Base-by-base conservation (phyloP, 768 basidiomycete genomes). In the Boletus pseudo-olivaceus region DNA sequence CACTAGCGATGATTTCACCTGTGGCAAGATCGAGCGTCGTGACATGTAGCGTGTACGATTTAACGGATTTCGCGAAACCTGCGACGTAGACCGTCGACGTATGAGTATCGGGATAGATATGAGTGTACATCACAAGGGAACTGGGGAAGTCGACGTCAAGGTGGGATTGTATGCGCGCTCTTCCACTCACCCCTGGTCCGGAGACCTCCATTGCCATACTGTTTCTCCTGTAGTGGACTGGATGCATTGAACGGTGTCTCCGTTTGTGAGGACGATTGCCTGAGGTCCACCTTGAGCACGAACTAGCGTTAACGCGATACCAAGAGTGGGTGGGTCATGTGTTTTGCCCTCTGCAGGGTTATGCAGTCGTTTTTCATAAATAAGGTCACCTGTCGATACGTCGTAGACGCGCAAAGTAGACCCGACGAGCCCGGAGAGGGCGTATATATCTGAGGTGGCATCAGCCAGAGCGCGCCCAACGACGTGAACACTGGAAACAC, bases 401-500 rank as follows among this genome's bases (percentile, higher is more conserved):
- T 92, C 84, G 62, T 93, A 86, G 4, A 82, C 67, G 20, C 93
- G 83, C 19, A 92, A 72, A 2, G 75, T 87, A 4, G 85, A 75
- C 10, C 86, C 90, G 2, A 83, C 83, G 2, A 83, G 77, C 9
- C 92, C 91, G 42, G 94, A 94, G 20, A 96, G 73, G 3, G 87
- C 73, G 32, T 84, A 80, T 38, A 95, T 71, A 35, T 75, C 93
- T 93, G 51, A 19, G 5, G 19, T n/a, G 23, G 9, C 0, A 33
- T 59, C 19, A 53, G 39, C 5, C 15, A 47, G 14, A 23, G 27
- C n/a, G 11, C 4, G 4, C 12, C 3, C 7, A 19, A 32, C 23
- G 23, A 50, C 29, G 4, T 8, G 5, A 19, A 32, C 8, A 27
- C 6, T 15, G 30, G 40, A 19, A 32, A 75, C 84, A 47, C 59